A percentile compares a stretch with the other conserved stretches of the same genome.
Conservation (phyloP, 2,329 filamentous ascomycete species). For the Xylaria sp. region DNA sequence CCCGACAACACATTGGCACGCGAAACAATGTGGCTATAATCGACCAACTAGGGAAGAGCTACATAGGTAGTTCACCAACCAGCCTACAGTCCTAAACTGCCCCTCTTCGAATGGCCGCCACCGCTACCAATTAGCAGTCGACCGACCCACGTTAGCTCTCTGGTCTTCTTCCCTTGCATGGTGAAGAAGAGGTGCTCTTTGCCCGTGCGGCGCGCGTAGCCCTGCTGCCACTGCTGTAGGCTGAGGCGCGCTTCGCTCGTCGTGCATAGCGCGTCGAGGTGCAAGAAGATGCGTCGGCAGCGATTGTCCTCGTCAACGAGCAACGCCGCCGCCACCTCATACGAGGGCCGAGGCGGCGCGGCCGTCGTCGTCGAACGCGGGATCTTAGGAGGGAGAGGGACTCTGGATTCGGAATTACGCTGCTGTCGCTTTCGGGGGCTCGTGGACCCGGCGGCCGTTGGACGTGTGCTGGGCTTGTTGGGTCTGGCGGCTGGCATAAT, state of each 20-base stretch:
- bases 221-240: slow-evolving; percentile 60
- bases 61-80: not conserved
- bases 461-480: not conserved
- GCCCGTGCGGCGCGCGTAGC: slow-evolving; percentile 56
- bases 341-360: not conserved
- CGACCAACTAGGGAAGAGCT: not conserved
- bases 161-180: slow-evolving; percentile 35
- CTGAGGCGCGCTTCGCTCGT: slow-evolving; percentile 61
- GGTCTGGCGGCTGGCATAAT: slow-evolving; percentile 13
- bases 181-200: slow-evolving; percentile 54
- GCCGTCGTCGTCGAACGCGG: not conserved
- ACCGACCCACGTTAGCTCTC: slow-evolving; percentile 43
- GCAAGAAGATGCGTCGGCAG: slow-evolving; percentile 56
- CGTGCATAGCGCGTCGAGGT: slow-evolving; percentile 59
- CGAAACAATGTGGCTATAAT: no score
- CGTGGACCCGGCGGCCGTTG: not conserved
- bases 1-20: no score
- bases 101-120: slow-evolving; percentile 24
- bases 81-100: slow-evolving; percentile 21
- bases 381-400: not conserved
- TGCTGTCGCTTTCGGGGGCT: slow-evolving; percentile 17
- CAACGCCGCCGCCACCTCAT: slow-evolving; percentile 23
- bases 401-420: not conserved
- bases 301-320: slow-evolving; percentile 56
- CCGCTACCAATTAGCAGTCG: slow-evolving; percentile 41